Percentiles rank a stretch among this genome's conserved stretches.
Conservation (phyloP, 2,329 filamentous ascomycete species). For the Ustulina deusta region DNA sequence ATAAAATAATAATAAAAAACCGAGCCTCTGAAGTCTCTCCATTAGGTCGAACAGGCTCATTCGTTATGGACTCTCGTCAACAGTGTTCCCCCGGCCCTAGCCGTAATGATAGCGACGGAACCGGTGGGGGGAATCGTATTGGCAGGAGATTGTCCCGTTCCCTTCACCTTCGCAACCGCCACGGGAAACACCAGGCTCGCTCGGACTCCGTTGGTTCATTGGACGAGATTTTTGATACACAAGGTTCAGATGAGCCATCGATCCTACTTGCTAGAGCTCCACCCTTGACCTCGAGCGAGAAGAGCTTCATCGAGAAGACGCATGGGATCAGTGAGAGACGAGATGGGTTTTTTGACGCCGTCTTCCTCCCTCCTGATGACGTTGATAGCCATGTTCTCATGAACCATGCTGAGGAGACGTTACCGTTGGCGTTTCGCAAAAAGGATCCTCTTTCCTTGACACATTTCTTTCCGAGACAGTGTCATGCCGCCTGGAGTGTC, state of each 20-base stretch:
- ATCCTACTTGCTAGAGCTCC: conserved; percentile 31
- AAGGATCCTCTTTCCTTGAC: conserved; percentile 60
- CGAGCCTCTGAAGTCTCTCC: background rate
- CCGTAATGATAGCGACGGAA: background rate
- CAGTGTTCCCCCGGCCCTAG: background rate
- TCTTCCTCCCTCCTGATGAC: conserved; percentile 59
- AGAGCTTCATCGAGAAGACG: conserved; percentile 53
- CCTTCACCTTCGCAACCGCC: conserved; percentile 41
- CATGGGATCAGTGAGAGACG: conserved; percentile 59
- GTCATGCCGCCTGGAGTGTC: conserved; percentile 58
- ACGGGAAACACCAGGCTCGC: conserved; percentile 34
- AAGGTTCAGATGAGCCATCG: conserved; percentile 36
- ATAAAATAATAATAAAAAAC: background rate
- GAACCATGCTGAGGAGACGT: conserved; percentile 57
- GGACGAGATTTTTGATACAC: conserved; percentile 49
- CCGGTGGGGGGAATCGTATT: background rate
- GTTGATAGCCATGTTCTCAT: conserved; percentile 56
- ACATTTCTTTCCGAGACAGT: conserved; percentile 62
- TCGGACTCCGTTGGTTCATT: conserved; percentile 47
- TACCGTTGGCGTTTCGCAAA: conserved; percentile 62
- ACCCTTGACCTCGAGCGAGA: conserved; percentile 42
- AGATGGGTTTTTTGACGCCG: conserved; percentile 62
- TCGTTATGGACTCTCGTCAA: conserved; percentile 26
- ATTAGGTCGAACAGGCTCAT: background rate
- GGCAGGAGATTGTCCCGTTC: conserved; percentile 39